Conservation (phyloP, 257 asterid species). For the Cordia subcordata region DNA sequence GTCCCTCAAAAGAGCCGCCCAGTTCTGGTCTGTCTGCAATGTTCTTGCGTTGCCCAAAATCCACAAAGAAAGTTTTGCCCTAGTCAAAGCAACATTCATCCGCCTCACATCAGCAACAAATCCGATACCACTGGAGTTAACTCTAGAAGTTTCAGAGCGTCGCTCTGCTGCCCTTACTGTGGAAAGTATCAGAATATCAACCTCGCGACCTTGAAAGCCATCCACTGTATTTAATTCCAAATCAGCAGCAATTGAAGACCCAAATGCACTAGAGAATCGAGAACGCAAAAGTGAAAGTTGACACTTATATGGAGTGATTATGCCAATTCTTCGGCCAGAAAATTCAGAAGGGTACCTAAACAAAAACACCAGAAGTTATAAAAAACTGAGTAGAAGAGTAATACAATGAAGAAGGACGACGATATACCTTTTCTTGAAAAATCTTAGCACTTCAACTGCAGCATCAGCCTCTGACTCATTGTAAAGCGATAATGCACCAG, state of each 20-base stretch:
- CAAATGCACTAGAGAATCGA: conserved; percentile 79
- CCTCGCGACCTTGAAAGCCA: conserved; percentile 99
- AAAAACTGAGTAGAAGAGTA: background rate
- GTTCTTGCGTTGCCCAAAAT: conserved; percentile 83
- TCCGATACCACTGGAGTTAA: conserved; percentile 57
- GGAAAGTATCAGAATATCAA: conserved; percentile 83
- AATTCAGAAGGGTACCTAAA: conserved; percentile 78
- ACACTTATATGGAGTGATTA: conserved; percentile 85
- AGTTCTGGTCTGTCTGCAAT: conserved; percentile 56
- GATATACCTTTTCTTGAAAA: conserved; percentile 63
- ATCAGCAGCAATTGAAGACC: conserved; percentile 69
- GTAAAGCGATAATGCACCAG: conserved; percentile 65
- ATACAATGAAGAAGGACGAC: conserved; percentile 12
- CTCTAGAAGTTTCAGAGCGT: conserved; percentile 32
- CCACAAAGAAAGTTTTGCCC: conserved; percentile 90
- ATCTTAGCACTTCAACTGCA: conserved; percentile 73
- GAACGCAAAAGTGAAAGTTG: conserved; percentile 80
- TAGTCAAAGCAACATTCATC: conserved; percentile 97
- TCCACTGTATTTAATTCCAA: conserved; percentile 95
- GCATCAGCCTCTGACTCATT: conserved; percentile 93
- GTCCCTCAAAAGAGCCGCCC: conserved; percentile 87
- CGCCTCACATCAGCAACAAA: conserved; percentile 97
- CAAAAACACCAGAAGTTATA: conserved; percentile 22
- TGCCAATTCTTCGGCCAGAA: conserved; percentile 72
- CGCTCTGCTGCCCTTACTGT: conserved; percentile 88